Conservation (phyloP, 495 filamentous ascomycete genomes). For the Astrothelium macrocarpum region DNA sequence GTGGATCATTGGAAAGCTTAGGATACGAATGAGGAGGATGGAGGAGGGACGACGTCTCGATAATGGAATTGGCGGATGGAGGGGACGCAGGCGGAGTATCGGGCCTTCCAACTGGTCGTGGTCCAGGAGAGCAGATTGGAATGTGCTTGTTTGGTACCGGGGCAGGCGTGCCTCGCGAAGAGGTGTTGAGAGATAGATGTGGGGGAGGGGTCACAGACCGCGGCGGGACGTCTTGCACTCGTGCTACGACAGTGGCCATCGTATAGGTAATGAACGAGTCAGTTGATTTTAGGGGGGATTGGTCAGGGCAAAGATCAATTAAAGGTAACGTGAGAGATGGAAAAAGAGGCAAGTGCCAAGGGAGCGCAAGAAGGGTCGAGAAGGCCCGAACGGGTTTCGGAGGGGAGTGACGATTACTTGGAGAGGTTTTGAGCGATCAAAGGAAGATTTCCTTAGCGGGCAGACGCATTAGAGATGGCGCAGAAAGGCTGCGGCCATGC, state of each 20-base stretch:
- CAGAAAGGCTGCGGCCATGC: background rate
- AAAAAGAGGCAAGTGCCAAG: background rate
- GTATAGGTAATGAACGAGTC: background rate
- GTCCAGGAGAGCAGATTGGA: slow-evolving; percentile 71
- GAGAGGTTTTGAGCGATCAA: background rate
- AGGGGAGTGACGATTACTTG: background rate
- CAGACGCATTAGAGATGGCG: background rate
- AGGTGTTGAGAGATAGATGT: slow-evolving; percentile 40
- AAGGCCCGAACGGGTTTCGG: background rate
- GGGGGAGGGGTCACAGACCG: slow-evolving; percentile 29
- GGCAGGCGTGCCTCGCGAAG: slow-evolving; percentile 40
- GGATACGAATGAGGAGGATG: slow-evolving; percentile 59
- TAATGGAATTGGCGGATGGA: slow-evolving; percentile 40
- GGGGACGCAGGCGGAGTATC: slow-evolving; percentile 61
- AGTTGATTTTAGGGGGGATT: background rate
- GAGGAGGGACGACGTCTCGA: slow-evolving; percentile 56
- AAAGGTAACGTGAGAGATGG: background rate
- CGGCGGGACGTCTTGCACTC: slow-evolving; percentile 22
- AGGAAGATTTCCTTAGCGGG: background rate
- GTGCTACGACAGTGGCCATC: slow-evolving; percentile 30
- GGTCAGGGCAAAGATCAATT: background rate
- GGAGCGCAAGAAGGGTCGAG: background rate
- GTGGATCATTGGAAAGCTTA: slow-evolving; percentile 46
- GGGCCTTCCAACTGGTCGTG: slow-evolving; percentile 40
- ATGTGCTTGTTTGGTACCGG: slow-evolving; percentile 87